These are phyloP conservation scores for Fagopyrum homotropicum DNA, from an alignment of 148 eudicot genomes.

Conservation along the genomic window DNA sequence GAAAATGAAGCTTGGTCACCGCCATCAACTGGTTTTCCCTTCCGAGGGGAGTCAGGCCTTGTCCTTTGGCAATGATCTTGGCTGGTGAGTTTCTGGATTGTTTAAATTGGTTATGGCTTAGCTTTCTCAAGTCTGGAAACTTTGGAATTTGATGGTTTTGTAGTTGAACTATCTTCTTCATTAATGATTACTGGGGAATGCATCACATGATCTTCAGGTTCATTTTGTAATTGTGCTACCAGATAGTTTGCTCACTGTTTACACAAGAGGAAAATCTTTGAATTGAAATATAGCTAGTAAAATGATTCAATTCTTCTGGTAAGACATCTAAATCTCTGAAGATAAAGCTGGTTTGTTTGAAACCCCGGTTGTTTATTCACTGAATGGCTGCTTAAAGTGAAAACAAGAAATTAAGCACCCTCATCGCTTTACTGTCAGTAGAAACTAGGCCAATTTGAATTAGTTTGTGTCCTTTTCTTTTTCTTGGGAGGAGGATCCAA, in stretches of 20 bases:
- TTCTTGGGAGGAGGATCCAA: not conserved
- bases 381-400: not conserved
- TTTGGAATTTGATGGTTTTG: not conserved
- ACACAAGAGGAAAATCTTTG: not conserved
- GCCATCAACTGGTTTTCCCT: constrained; percentile 46
- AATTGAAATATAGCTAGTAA: not conserved
- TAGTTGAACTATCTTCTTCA: not conserved
- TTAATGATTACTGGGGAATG: not conserved
- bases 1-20: constrained; percentile 52
- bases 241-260: not conserved
- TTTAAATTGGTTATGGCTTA: not conserved
- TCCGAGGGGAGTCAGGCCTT: constrained; percentile 48
- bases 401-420: not conserved
- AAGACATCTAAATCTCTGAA: not conserved
- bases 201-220: not conserved
- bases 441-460: not conserved
- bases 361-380: not conserved
- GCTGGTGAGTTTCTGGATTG: constrained; percentile 46
- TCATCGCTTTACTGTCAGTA: not conserved
- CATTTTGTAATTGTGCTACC: not conserved
- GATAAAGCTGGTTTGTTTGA: not conserved
- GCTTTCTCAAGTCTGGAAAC: not conserved
- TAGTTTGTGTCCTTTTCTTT: not conserved
- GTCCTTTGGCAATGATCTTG: constrained; percentile 74
- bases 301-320: not conserved